phyloP scores from a whole-genome alignment of 2,329 filamentous ascomycete species.

The Volutella citrinella region DNA sequence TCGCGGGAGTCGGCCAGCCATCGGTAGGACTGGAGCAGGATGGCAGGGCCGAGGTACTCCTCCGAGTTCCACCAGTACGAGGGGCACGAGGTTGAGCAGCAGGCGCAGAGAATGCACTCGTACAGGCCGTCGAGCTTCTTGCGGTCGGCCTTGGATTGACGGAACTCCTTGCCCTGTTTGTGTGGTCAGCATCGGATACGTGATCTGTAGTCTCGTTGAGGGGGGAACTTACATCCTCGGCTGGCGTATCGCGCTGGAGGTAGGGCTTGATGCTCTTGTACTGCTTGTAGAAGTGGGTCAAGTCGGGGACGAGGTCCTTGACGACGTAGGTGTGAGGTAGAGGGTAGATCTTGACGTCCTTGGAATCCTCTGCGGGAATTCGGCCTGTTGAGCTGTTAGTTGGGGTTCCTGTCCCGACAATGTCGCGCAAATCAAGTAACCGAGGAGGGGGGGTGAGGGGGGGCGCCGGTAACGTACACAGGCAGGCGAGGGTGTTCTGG shows the following conservation, averaged over 20 bases:
- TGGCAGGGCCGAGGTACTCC: slow-evolving; percentile 95
- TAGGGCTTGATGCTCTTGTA: slow-evolving; percentile 99
- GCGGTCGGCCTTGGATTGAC: slow-evolving; percentile 87
- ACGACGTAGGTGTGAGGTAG: slow-evolving; percentile 98
- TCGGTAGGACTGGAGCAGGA: slow-evolving; percentile 95
- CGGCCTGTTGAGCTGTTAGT: slow-evolving; percentile 60
- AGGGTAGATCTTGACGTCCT: slow-evolving; percentile 93
- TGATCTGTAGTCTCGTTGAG: too few relatives aligned
- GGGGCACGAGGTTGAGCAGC: slow-evolving; percentile 98
- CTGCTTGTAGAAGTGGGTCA: slow-evolving; percentile 99
- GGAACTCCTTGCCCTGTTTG: slow-evolving; percentile 80
- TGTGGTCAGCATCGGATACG: slow-evolving; percentile 12
- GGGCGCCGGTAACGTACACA: slow-evolving; percentile 83
- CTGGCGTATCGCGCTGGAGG: slow-evolving; percentile 83
- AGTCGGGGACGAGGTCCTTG: slow-evolving; percentile 96
- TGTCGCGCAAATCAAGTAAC: slow-evolving; percentile 25
- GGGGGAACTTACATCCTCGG: slow-evolving; percentile 67
- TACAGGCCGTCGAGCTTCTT: slow-evolving; percentile 97
- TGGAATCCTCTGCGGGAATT: slow-evolving; percentile 77
- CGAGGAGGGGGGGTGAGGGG: slow-evolving; percentile 3
- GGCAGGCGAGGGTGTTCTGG: slow-evolving; percentile 93
- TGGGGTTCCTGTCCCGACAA: slow-evolving; percentile 4
- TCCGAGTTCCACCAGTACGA: slow-evolving; percentile 99
- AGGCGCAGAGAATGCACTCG: slow-evolving; percentile 98
- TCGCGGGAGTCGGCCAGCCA: slow-evolving; percentile 96